A percentile compares a stretch with the other conserved stretches of the same genome.
Evolutionary conservation across 164 flowering plant species (phyloP).

Genomic region (Vitis riparia): DNA sequence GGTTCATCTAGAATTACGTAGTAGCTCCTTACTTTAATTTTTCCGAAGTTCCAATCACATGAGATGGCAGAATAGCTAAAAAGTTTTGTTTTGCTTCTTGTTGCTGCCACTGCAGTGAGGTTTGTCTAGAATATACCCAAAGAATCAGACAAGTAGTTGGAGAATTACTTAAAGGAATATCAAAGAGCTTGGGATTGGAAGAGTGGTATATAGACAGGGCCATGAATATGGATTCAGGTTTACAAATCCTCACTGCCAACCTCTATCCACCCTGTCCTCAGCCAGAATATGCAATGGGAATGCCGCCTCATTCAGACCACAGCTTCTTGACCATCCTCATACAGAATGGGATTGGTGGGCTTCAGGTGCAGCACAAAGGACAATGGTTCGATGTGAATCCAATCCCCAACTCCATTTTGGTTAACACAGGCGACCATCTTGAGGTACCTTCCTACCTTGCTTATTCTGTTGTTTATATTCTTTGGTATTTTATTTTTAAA

Average conservation of each 20-base stretch:
- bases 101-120: conserved; percentile 31
- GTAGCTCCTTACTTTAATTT: no score
- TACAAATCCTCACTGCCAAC: conserved; percentile 43
- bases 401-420: conserved; percentile 52
- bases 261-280: conserved; percentile 69
- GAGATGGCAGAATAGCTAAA: no score
- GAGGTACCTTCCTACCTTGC: conserved; percentile 24
- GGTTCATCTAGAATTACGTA: no score
- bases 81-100: not conserved
- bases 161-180: conserved; percentile 44
- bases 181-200: conserved; percentile 58
- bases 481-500: no score
- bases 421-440: conserved; percentile 61
- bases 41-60: no score
- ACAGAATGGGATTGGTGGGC: conserved; percentile 55
- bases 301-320: conserved; percentile 71
- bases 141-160: conserved; percentile 27
- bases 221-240: conserved; percentile 27
- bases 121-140: conserved; percentile 34
- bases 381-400: conserved; percentile 62
- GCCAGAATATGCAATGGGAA: conserved; percentile 61
- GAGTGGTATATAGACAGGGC: conserved; percentile 30
- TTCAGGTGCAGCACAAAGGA: conserved; percentile 55
- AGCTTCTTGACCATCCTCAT: conserved; percentile 63
- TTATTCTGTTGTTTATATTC: no score